Conservation (phyloP, 345 rosid species). For the Euclidium syriacum region DNA sequence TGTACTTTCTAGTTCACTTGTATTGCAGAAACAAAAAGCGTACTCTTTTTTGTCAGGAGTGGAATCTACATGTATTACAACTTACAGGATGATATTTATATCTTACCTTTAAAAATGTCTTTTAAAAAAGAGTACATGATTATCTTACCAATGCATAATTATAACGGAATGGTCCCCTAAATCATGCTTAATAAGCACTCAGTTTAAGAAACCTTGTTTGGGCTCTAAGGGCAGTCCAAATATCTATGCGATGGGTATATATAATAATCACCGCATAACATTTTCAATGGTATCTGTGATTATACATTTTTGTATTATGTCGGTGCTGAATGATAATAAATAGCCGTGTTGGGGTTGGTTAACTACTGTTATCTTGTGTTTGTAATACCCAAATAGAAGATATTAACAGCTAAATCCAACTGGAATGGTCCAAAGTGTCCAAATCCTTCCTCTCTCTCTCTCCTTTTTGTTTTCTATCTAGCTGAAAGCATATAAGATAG, state of each 20-base stretch:
- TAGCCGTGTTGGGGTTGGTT: conserved; percentile 24
- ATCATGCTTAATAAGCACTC: conserved; percentile 11
- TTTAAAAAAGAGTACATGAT: background rate
- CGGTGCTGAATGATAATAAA: conserved; percentile 27
- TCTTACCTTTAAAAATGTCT: background rate
- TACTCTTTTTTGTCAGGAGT: background rate
- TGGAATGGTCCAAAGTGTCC: conserved; percentile 18
- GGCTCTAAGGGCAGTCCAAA: conserved; percentile 7
- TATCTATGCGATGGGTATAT: conserved; percentile 12
- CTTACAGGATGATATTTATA: background rate
- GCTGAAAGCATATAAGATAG: too few relatives aligned
- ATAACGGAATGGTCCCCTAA: conserved; percentile 18
- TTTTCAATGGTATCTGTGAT: background rate
- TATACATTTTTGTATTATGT: conserved; percentile 4
- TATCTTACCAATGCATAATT: background rate
- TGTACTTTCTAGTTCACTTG: too few relatives aligned
- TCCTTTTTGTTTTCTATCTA: background rate
- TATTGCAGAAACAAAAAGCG: too few relatives aligned
- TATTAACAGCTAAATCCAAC: conserved; percentile 24
- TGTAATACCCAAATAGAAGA: conserved; percentile 1
- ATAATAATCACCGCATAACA: conserved; percentile 22
- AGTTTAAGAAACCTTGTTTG: conserved; percentile 11
- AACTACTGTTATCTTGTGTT: conserved; percentile 18
- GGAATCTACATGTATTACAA: background rate
- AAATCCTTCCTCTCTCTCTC: background rate